Evolutionary conservation across 2,329 filamentous ascomycete species (phyloP), one percentile per base, ranked within the genome.

Genomic region (Alternaria tenuissima): DNA sequence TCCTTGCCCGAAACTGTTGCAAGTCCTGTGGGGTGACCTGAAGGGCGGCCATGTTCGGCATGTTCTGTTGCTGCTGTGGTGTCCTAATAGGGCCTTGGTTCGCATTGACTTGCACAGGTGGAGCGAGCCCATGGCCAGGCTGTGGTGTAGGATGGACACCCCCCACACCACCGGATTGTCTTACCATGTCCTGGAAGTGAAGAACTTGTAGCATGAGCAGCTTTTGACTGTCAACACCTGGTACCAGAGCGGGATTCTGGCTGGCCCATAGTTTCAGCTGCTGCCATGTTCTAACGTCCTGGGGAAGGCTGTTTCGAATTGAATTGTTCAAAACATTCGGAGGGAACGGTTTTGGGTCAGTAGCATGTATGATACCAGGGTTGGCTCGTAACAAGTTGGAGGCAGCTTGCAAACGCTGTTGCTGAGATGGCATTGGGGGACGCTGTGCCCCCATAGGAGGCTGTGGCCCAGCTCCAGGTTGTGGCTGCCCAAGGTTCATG

Each of bases 251-350:
- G 9, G 78, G 75, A 57, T 86, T 86, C 43, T 81, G 76, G 28
- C 71, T 68, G 16, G 82, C 82, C 79, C 84, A 86, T 53, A 83
- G 76, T 71, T 87, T 88, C 7, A 88, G 76, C 57, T 87, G 83
- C 8, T 81, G 82, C 86, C 86, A 88, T 3, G 81, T 83, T 65
- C 81, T 84, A 24, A 88, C 77, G 12, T 83, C 74, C 28, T 81
- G 81, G 6, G 86, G 85, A 9, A 86, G 47, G 41, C 56, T 70
- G 47, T 72, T 65, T 52, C 64, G 68, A 14, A 72, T 57, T 39
- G 63, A 64, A 28, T 62, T 53, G 44, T 68, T 72, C 14, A 77
- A 52, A 4, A 75, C 67, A 43, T 66, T 72, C 5, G 72, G 71
- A 26, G 74, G 76, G 38, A 75, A 78, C 0, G 69, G 70, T n/a